Percentiles rank a stretch among this genome's conserved stretches.
Conservation (phyloP, 345 rosid genomes). For the Turnera subulata region DNA sequence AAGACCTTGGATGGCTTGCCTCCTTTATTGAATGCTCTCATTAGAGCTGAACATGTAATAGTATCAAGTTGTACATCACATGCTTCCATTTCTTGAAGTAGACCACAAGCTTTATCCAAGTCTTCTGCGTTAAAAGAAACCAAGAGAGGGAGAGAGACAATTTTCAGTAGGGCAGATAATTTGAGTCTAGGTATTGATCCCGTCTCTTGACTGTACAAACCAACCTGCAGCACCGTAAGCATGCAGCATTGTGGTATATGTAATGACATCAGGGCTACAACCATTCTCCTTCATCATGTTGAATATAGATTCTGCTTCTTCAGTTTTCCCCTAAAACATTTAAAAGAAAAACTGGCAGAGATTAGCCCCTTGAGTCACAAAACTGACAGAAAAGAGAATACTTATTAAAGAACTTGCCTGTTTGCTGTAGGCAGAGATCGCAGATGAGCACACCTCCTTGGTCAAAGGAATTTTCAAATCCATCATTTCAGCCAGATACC, state of each 20-base stretch:
- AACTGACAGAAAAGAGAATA: slow-evolving; percentile 2
- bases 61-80: slow-evolving; percentile 58
- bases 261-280: slow-evolving; percentile 66
- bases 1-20: slow-evolving; percentile 70
- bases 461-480: slow-evolving; percentile 56
- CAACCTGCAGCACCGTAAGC: slow-evolving; percentile 65
- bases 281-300: slow-evolving; percentile 63
- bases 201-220: slow-evolving; percentile 9
- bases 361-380: slow-evolving; percentile 7
- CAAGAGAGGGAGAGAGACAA: neutral
- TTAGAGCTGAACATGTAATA: slow-evolving; percentile 71
- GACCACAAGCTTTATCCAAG: slow-evolving; percentile 63
- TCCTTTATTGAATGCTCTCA: slow-evolving; percentile 86
- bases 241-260: slow-evolving; percentile 79
- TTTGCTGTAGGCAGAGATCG: slow-evolving; percentile 67
- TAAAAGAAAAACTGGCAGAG: slow-evolving; percentile 2
- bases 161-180: slow-evolving; percentile 16
- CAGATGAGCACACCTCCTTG: slow-evolving; percentile 74
- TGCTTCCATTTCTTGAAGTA: slow-evolving; percentile 75
- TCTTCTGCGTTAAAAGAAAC: slow-evolving; percentile 36
- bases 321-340: slow-evolving; percentile 51
- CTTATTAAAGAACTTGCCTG: slow-evolving; percentile 48
- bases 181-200: neutral
- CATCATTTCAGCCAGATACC: slow-evolving; percentile 61
- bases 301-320: slow-evolving; percentile 80